Base-by-base conservation (phyloP, 768 basidiomycete genomes). In the Hericium erinaceus region DNA sequence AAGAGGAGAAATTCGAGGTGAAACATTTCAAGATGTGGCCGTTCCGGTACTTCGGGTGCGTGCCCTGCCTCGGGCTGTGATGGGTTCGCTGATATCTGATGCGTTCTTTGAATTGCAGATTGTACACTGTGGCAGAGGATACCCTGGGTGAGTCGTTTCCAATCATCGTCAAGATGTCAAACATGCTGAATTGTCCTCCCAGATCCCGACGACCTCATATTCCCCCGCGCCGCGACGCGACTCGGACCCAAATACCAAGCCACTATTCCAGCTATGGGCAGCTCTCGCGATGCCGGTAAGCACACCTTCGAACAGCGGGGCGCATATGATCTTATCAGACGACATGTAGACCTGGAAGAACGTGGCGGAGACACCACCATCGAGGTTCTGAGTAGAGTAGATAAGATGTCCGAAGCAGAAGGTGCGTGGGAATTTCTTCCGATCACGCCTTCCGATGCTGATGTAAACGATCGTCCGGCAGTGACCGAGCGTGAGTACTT, bases 121-220 rank as follows among this genome's bases (percentile, higher is more conserved):
- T 87, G 73, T 87, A 94, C 72, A 97, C 92, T 4, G 81, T 91
- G 52, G 92, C 92, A 37, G 89, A 93, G 70, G 94, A 97, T 71
- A 92, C 93, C 22, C 76, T 95, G 51, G 90, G 92, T 90, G 64
- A 65, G 80, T 69, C 52, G 12, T 39, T 44, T 33, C 40, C 33
- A 48, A 52, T 48, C 41, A 44, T 44, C 18, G 52, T 33, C 33
- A 2, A 33, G 33, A 33, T 33, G 9, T 10, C 33, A 33, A 33
- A 33, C 33, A 33, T 33, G 33, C 33, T 33, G 8, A 33, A 10
- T 8, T 33, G 33, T 33, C 46, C 41, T 28, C 52, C 61, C 70
- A 94, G 95, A 98, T 77, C 84, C 92, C 50, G 93, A 99, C 70
- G 95, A 99, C 74, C 82, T 93, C 58, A 95, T 98, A 68, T 98